phyloP scores from a whole-genome alignment of 208 protist genomes.

The Crithidia thermophila region DNA sequence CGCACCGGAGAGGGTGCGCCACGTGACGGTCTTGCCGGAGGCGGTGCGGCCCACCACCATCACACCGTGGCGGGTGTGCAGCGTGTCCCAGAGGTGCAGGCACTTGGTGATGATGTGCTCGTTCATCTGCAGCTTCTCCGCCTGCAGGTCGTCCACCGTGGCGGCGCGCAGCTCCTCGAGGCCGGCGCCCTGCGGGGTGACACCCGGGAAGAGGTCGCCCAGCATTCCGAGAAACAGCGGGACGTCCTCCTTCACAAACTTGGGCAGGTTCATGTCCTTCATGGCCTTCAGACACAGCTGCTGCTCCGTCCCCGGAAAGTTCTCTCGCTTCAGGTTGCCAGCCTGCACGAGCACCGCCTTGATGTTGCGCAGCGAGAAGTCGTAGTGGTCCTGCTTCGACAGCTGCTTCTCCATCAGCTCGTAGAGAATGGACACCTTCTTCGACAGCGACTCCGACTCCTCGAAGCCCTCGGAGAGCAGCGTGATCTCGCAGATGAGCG shows the following conservation, averaged over 20 bases:
- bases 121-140: conserved; percentile 78
- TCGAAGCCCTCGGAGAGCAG: conserved; percentile 97
- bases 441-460: conserved; percentile 93
- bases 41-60: conserved; percentile 98
- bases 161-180: conserved; percentile 88
- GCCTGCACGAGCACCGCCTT: conserved; percentile 97
- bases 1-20: conserved; percentile 89
- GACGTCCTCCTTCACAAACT: conserved; percentile 97
- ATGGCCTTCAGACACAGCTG: conserved; percentile 96
- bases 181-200: conserved; percentile 77
- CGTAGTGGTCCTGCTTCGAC: conserved; percentile 99
- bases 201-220: conserved; percentile 96
- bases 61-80: conserved; percentile 97
- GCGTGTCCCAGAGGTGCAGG: conserved; percentile 97
- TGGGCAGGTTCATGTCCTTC: conserved; percentile 98
- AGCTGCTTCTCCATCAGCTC: conserved; percentile 97
- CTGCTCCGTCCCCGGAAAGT: conserved; percentile 93
- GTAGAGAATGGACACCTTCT: conserved; percentile 98
- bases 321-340: conserved; percentile 93
- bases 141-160: conserved; percentile 73
- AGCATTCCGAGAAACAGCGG: conserved; percentile 96
- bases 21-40: conserved; percentile 96
- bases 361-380: conserved; percentile 98
- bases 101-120: conserved; percentile 92
- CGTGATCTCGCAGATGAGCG: conserved; percentile 98